Evolutionary conservation across 257 asterid genomes (phyloP).

Genomic region (Penstemon newberryi): DNA sequence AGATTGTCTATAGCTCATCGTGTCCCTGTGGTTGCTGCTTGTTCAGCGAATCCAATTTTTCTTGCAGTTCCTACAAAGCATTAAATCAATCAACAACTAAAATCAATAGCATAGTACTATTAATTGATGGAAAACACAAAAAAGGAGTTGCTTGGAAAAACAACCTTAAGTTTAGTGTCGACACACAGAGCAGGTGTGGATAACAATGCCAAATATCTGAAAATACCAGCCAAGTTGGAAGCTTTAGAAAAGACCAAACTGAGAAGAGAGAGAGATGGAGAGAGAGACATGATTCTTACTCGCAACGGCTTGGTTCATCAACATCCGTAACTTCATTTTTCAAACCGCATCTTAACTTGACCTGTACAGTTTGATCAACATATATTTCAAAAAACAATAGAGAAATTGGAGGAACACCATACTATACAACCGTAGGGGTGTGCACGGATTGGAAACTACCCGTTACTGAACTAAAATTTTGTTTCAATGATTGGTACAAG

Average conservation of each 20-base stretch:
- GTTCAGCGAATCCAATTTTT: slow-evolving; percentile 59
- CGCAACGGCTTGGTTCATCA: slow-evolving; percentile 99
- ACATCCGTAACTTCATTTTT: slow-evolving; percentile 77
- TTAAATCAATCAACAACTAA: slow-evolving; percentile 1
- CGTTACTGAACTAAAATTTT: too few species aligned
- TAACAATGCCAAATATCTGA: slow-evolving; percentile 74
- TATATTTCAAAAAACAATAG: slow-evolving; percentile 3
- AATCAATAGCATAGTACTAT: neutral
- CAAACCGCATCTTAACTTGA: slow-evolving; percentile 87
- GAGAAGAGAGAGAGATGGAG: neutral
- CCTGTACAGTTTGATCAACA: slow-evolving; percentile 45
- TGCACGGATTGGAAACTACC: too few species aligned
- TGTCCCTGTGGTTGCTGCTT: slow-evolving; percentile 58
- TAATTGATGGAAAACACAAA: neutral
- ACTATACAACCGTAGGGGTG: neutral
- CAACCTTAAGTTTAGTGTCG: slow-evolving; percentile 79
- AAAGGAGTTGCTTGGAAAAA: neutral
- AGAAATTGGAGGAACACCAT: slow-evolving; percentile 13
- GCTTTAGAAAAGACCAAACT: neutral
- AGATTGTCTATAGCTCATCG: slow-evolving; percentile 63
- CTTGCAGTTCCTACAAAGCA: slow-evolving; percentile 66
- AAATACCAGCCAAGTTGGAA: slow-evolving; percentile 29
- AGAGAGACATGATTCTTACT: slow-evolving; percentile 49
- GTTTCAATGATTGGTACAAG: too few species aligned
- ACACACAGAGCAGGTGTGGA: slow-evolving; percentile 82